Evolutionary conservation across 75 land plant species (phyloP), one percentile per base, ranked within the genome.

Genomic region (Adiantum capillusveneris): DNA sequence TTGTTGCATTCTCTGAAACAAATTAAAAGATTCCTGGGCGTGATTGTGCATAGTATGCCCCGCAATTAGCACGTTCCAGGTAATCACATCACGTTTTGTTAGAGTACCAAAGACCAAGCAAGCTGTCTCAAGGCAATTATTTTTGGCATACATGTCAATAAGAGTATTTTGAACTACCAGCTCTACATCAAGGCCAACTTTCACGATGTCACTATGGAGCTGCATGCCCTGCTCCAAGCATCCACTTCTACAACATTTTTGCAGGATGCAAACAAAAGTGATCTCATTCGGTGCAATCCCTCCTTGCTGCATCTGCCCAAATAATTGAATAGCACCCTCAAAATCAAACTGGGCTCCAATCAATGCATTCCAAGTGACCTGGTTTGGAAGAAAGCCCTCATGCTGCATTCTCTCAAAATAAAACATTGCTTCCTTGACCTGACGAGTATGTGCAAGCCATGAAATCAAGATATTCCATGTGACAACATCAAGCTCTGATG

Each of bases 91-190:
- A 12, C 37, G 13, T 49, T 61, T 63, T 11, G 45, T 44, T n/a
- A 76, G 63, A 44, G 11, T 34, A 24, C 51, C 25, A 19, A 65
- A 68, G n/a, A 60, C 65, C 46, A 54, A 57, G 17, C 65, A 16
- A 30, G 81, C 84, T 59, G 73, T 64, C n/a, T 60, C 70, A 50
- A 81, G 66, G 29, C 50, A 50, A 17, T 54, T 36, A 51, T 42
- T 70, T 44, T 64, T 70, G 5, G 60, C 53, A 51, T 81, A 81
- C 76, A 66, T 73, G 29, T 81, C 80, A 19, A 77, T 72, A 1
- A 81, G 64, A 5, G 74, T 71, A 13, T 67, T 73, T 22, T 65
- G 69, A 57, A 81, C 25, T 1, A 73, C 53, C 34, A 68, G 11
- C 36, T 73, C 74, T 28, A 58, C 29, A 13, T 56, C 39, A 37